Evolutionary conservation across 768 basidiomycete species (phyloP), one percentile per base, ranked within the genome.

Genomic region (Russula griseocarnosa): DNA sequence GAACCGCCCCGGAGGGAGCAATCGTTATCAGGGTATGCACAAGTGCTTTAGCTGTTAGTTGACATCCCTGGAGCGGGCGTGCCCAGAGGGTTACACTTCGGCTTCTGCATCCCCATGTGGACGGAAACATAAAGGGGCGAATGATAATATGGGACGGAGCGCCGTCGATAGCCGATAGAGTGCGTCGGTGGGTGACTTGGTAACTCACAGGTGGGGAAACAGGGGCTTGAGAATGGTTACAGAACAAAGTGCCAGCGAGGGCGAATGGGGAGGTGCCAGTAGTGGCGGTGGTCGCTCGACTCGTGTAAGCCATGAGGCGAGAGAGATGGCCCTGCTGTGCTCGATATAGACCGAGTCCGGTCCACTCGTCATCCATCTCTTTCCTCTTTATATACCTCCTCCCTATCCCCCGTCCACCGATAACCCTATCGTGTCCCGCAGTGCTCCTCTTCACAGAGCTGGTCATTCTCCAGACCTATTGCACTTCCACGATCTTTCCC

Each of bases 231-330:
- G 8, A 28, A 11, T 42, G 42, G 40, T 54, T 44, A 46, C 50
- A 32, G 34, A 14, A 32, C 11, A 20, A n/a, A 34, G 20, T n/a
- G 54, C 46, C 46, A 47, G 46, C 38, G 9, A 20, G 54, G 3
- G 30, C 32, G 34, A 34, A 34, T 11, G 20, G 42, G 5, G 60
- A 50, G 58, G 24, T 7, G 26, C 38, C 13, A 18, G 22, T 8
- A 22, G 32, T 46, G 16, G 32, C 53, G 52, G 44, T 22, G 22
- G 46, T 40, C 46, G 46, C 46, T n/a, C 46, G n/a, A 57, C 63
- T 64, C 63, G 54, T 60, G 63, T 64, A 14, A 18, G 58, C 58
- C 63, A 60, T 55, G 63, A 60, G 63, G 63, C 63, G 14, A 38
- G 26, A 44, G 56, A 58, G 55, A 32, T 47, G 46, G n/a, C 46